Evolutionary conservation across 495 filamentous ascomycete genomes (phyloP).

Genomic region (Penicillium dipodomyicola): DNA sequence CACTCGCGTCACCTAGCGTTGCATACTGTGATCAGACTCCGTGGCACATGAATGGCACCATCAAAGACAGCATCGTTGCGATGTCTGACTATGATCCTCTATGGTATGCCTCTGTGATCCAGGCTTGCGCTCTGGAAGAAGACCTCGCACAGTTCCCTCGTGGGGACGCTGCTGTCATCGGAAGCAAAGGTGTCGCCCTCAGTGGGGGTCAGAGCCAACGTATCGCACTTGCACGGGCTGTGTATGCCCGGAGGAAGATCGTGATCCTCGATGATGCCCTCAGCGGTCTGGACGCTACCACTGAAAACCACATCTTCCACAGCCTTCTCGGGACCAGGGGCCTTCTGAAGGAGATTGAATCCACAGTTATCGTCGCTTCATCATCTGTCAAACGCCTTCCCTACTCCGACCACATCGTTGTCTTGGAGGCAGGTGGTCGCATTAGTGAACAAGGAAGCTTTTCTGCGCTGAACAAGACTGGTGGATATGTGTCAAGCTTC

Average conservation of each 20-base stretch:
- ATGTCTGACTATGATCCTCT: constrained; percentile 52
- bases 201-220: constrained; percentile 68
- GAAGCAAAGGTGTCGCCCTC: constrained; percentile 62
- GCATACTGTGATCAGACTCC: constrained; percentile 54
- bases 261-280: constrained; percentile 60
- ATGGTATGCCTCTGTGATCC: constrained; percentile 62
- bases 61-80: constrained; percentile 57
- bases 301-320: constrained; percentile 59
- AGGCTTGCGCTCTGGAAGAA: constrained; percentile 59
- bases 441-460: constrained; percentile 54
- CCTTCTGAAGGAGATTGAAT: constrained; percentile 46
- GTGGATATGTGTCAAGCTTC: constrained; percentile 52
- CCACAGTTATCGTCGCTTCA: constrained; percentile 53
- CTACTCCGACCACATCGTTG: constrained; percentile 52
- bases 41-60: constrained; percentile 57
- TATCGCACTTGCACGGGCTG: constrained; percentile 56
- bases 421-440: constrained; percentile 44
- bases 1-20: constrained; percentile 37
- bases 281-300: constrained; percentile 58
- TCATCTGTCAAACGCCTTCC: constrained; percentile 50
- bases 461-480: constrained; percentile 40
- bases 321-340: constrained; percentile 54
- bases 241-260: constrained; percentile 55
- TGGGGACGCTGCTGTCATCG: constrained; percentile 59
- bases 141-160: constrained; percentile 55